Evolutionary conservation across 2,329 filamentous ascomycete genomes (phyloP).

Genomic region (Phaeoacremonium minimum): DNA sequence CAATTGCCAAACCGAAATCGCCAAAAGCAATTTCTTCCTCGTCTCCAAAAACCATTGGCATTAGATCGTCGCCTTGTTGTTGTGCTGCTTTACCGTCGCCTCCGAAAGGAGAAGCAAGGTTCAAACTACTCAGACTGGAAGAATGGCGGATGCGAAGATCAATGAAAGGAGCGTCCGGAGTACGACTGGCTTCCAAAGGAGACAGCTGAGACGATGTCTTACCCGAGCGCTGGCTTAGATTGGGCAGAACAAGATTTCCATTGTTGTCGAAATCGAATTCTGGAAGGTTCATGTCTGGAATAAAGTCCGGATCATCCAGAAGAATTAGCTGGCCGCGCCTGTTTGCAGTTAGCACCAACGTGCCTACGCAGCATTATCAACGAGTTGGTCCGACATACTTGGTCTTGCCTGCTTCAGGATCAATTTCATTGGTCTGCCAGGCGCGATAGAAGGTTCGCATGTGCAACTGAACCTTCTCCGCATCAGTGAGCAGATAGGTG

Average conservation of each 20-base stretch:
- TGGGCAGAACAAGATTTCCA: conserved; percentile 21
- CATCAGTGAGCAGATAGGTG: conserved; percentile 77
- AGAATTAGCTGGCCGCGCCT: conserved; percentile 76
- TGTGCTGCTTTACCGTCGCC: conserved; percentile 7
- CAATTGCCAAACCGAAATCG: conserved; percentile 44
- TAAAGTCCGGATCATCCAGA: conserved; percentile 77
- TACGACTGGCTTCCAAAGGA: conserved; percentile 23
- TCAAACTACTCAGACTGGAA: conserved; percentile 12
- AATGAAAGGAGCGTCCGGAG: conserved; percentile 7
- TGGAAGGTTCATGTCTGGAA: conserved; percentile 61
- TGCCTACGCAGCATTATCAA: too few relatives aligned
- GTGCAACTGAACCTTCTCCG: conserved; percentile 67
- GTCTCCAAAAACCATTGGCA: conserved; percentile 22
- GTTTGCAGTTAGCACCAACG: conserved; percentile 6
- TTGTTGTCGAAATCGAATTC: conserved; percentile 44
- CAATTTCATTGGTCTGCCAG: conserved; percentile 55
- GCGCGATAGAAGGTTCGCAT: conserved; percentile 65
- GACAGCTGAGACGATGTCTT: conserved; percentile 40
- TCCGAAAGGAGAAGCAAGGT: conserved; percentile 10
- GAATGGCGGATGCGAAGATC: conserved; percentile 8
- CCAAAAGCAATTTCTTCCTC: conserved; percentile 32
- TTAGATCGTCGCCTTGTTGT: conserved; percentile 19
- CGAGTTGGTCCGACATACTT: conserved; percentile 49
- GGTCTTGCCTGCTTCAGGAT: conserved; percentile 66
- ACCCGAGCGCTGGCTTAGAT: conserved; percentile 30